Conservation (phyloP, 2,329 filamentous ascomycete species). For the Fusarium miscanthi region DNA sequence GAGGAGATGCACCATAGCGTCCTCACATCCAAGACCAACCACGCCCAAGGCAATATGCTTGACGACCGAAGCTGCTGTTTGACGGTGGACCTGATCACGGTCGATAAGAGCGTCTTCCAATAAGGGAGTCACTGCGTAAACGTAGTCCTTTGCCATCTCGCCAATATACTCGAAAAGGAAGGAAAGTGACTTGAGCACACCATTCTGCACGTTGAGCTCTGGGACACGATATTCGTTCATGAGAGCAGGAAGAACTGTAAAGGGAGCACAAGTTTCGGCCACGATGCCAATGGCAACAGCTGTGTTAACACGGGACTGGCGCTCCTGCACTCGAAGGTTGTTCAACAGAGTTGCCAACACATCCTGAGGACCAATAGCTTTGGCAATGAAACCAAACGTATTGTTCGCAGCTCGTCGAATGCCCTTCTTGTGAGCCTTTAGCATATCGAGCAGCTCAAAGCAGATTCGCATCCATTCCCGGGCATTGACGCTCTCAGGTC, state of each 20-base stretch:
- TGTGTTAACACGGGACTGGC: slow-evolving; percentile 97
- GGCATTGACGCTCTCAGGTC: slow-evolving; percentile 94
- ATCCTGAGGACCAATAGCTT: slow-evolving; percentile 97
- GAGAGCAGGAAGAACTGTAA: slow-evolving; percentile 96
- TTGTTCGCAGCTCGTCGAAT: slow-evolving; percentile 99
- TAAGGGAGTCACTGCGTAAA: slow-evolving; percentile 95
- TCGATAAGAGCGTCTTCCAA: slow-evolving; percentile 98
- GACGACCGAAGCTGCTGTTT: slow-evolving; percentile 95
- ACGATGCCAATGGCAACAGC: slow-evolving; percentile 99
- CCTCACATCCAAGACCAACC: slow-evolving; percentile 96
- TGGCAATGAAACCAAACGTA: slow-evolving; percentile 99
- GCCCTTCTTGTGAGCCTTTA: slow-evolving; percentile 99
- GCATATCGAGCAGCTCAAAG: slow-evolving; percentile 98
- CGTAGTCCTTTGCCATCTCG: slow-evolving; percentile 99
- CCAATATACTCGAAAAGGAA: slow-evolving; percentile 99
- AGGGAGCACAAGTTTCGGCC: slow-evolving; percentile 96
- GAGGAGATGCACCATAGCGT: slow-evolving; percentile 97
- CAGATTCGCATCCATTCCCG: slow-evolving; percentile 99
- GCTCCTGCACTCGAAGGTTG: slow-evolving; percentile 96
- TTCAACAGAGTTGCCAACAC: slow-evolving; percentile 95
- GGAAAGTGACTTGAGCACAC: slow-evolving; percentile 94
- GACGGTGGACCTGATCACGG: slow-evolving; percentile 95
- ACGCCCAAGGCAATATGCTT: slow-evolving; percentile 98
- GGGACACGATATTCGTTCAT: slow-evolving; percentile 99
- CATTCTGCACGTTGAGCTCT: slow-evolving; percentile 98